phyloP scores from a whole-genome alignment of 495 filamentous ascomycete genomes.

The Penicillium crystallinum region DNA sequence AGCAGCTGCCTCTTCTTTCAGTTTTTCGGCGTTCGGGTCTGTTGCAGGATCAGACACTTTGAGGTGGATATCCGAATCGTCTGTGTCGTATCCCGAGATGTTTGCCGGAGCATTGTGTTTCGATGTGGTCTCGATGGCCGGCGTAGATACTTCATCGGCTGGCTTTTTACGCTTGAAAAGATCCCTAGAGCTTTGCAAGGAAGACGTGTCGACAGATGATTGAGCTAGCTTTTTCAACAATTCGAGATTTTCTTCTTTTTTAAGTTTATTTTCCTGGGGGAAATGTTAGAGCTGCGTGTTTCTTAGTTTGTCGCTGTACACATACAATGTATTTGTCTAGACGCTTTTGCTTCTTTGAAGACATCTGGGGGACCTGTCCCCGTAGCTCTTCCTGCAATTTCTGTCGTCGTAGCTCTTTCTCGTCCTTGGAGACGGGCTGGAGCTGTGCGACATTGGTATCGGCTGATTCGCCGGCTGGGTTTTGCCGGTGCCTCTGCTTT shows the following conservation, averaged over 20 bases:
- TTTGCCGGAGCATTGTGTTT: constrained; percentile 13
- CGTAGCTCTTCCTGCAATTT: constrained; percentile 61
- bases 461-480: constrained; percentile 33
- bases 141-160: constrained; percentile 10
- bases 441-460: constrained; percentile 73
- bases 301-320: not conserved
- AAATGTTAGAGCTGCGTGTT: constrained; percentile 14
- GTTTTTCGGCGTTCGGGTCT: constrained; percentile 14
- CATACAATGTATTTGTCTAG: constrained; percentile 91
- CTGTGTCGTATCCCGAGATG: constrained; percentile 31
- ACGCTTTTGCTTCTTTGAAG: constrained; percentile 86
- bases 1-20: constrained; percentile 25
- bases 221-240: constrained; percentile 76
- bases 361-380: constrained; percentile 63
- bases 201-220: constrained; percentile 73
- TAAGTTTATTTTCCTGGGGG: constrained; percentile 75
- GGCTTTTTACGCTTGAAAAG: constrained; percentile 54
- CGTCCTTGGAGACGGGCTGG: constrained; percentile 57
- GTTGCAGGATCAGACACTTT: constrained; percentile 17
- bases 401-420: constrained; percentile 63
- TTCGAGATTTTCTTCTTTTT: constrained; percentile 86
- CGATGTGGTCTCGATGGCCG: constrained; percentile 3
- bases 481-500: constrained; percentile 58
- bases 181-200: constrained; percentile 68
- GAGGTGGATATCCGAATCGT: constrained; percentile 34